Conservation (phyloP, 2,329 filamentous ascomycete species). For the Chalaropsis ovoidea region DNA sequence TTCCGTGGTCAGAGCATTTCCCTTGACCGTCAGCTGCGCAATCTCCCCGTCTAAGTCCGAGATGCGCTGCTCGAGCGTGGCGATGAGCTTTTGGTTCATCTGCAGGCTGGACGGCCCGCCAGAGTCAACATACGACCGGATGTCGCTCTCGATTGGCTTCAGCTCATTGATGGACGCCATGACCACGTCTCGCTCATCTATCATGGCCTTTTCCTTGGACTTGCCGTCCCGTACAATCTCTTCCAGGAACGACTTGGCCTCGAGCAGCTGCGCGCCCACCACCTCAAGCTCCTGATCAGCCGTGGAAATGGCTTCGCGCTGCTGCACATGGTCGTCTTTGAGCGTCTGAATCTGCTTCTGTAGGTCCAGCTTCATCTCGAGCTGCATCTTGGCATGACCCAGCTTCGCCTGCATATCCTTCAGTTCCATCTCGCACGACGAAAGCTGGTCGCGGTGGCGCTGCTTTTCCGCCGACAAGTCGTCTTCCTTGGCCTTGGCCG, state of each 20-base stretch:
- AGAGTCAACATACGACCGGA: constrained; percentile 65
- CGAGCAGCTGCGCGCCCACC: constrained; percentile 65
- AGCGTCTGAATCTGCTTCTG: constrained; percentile 62
- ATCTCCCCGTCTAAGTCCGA: constrained; percentile 57
- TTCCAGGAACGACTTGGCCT: constrained; percentile 65
- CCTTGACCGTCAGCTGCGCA: constrained; percentile 52
- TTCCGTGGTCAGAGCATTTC: constrained; percentile 68
- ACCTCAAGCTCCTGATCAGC: constrained; percentile 62
- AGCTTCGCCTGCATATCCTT: constrained; percentile 67
- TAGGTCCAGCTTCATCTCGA: constrained; percentile 71
- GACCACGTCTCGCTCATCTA: constrained; percentile 60
- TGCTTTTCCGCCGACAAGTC: constrained; percentile 63
- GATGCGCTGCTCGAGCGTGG: constrained; percentile 56
- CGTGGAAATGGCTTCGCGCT: constrained; percentile 58
- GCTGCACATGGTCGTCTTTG: constrained; percentile 55
- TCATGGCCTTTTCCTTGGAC: constrained; percentile 60
- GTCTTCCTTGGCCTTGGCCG: constrained; percentile 51
- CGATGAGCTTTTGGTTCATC: constrained; percentile 58
- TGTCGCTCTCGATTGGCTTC: constrained; percentile 62
- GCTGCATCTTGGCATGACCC: constrained; percentile 56
- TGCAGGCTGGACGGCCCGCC: constrained; percentile 64
- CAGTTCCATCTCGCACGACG: constrained; percentile 62
- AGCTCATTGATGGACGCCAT: constrained; percentile 68
- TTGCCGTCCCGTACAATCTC: constrained; percentile 64
- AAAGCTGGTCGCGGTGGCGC: constrained; percentile 56